Percentiles rank a stretch among this genome's conserved stretches.
Evolutionary conservation across 345 rosid species (phyloP).

Genomic region (Euphorbia tirucalli): DNA sequence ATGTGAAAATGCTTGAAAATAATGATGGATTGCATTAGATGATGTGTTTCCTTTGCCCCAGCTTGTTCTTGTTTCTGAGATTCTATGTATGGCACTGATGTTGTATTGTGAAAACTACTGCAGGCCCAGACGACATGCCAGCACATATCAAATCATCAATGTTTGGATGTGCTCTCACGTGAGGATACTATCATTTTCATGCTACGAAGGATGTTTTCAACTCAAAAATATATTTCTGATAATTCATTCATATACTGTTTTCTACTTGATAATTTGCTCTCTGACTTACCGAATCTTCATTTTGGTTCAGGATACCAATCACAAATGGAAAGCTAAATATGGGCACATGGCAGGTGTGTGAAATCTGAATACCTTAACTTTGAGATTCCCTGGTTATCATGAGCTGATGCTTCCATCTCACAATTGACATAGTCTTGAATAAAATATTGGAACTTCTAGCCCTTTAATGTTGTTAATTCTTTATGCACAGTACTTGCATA

Average conservation of each 20-base stretch:
- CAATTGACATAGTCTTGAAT: no score
- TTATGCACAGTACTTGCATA: no score
- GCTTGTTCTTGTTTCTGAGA: neutral
- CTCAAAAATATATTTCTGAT: neutral
- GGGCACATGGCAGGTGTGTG: constrained; percentile 98
- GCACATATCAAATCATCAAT: constrained; percentile 94
- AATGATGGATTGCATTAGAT: neutral
- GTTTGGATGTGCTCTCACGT: constrained; percentile 89
- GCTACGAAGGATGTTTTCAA: neutral
- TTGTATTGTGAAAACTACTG: constrained; percentile 20
- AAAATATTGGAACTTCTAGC: no score
- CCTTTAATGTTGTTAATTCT: no score
- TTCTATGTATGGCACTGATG: constrained; percentile 4
- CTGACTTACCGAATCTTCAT: constrained; percentile 5
- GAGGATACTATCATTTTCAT: constrained; percentile 24
- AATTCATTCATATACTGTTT: no score
- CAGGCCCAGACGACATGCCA: constrained; percentile 99
- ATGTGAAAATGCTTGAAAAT: no score
- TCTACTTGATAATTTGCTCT: constrained; percentile 9
- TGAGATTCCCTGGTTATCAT: neutral
- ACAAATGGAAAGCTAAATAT: constrained; percentile 78
- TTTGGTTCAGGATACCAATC: constrained; percentile 69
- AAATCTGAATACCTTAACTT: neutral
- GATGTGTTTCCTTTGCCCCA: neutral
- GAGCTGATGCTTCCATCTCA: neutral